These are phyloP conservation scores for Pezicula carpinea DNA, from an alignment of 2,329 filamentous ascomycete species.

Conservation along the genomic window DNA sequence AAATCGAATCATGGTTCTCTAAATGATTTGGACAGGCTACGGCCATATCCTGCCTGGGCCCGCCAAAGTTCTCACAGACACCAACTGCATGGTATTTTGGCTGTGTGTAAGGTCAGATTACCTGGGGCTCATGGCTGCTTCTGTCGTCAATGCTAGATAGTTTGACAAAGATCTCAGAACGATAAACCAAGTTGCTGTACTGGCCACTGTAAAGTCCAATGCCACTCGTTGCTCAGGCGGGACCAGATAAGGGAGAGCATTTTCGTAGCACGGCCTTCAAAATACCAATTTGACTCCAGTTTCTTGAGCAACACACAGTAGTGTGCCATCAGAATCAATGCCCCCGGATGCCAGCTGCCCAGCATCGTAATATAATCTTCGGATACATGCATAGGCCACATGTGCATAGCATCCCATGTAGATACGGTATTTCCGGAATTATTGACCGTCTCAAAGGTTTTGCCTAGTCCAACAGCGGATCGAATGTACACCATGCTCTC, in stretches of 20 bases:
- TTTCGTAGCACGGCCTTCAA: constrained; percentile 9
- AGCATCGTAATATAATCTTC: constrained; percentile 11
- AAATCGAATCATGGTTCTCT: too few species aligned
- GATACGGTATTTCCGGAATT: constrained; percentile 5
- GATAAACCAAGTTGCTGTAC: background rate
- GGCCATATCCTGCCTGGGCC: too few species aligned
- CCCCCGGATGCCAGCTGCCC: constrained; percentile 8
- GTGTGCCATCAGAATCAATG: constrained; percentile 17
- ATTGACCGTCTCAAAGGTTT: constrained; percentile 9
- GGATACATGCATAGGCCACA: constrained; percentile 14
- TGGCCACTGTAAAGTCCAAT: constrained; percentile 1
- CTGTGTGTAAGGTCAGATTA: too few species aligned
- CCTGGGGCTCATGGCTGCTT: background rate
- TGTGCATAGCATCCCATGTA: constrained; percentile 15
- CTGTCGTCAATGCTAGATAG: background rate
- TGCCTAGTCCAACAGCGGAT: constrained; percentile 9
- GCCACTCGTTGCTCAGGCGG: constrained; percentile 7
- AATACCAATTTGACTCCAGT: constrained; percentile 15
- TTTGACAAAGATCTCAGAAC: background rate
- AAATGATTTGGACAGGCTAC: too few species aligned
- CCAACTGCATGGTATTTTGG: too few species aligned
- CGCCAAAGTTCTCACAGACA: too few species aligned
- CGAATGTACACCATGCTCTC: constrained; percentile 6
- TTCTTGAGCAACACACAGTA: constrained; percentile 17
- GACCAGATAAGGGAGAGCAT: constrained; percentile 2